A percentile compares a stretch with the other conserved stretches of the same genome.
These are phyloP conservation scores for Phialemoniopsis sp. DNA, from an alignment of 2,329 filamentous ascomycete genomes.

Conservation along the genomic window DNA sequence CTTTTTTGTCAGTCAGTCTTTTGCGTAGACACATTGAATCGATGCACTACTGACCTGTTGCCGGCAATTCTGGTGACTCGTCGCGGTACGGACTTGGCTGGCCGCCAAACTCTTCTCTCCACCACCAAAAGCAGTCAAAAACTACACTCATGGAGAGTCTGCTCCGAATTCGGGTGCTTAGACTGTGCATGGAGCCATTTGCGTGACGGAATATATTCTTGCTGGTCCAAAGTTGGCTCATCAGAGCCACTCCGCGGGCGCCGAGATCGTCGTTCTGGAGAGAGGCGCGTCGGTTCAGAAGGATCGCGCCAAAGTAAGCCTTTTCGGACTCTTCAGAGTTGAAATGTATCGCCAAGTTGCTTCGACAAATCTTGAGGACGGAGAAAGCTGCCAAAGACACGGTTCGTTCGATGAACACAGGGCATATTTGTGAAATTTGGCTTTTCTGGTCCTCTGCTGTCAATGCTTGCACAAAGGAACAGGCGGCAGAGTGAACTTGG, in stretches of 20 bases:
- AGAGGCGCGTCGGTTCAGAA: slow-evolving; percentile 38
- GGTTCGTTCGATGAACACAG: slow-evolving; percentile 49
- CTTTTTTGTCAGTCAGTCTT: background rate
- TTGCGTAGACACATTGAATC: too few relatives aligned
- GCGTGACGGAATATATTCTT: slow-evolving; percentile 8
- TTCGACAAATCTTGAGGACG: slow-evolving; percentile 44
- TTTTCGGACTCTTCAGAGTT: slow-evolving; percentile 35
- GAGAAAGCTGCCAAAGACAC: slow-evolving; percentile 45
- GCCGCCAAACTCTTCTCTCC: slow-evolving; percentile 39
- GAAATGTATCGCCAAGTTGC: slow-evolving; percentile 36
- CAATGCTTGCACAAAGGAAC: slow-evolving; percentile 35
- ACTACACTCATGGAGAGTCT: slow-evolving; percentile 50
- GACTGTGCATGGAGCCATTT: slow-evolving; percentile 7
- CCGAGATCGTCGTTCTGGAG: slow-evolving; percentile 46
- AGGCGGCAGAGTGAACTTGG: slow-evolving; percentile 42
- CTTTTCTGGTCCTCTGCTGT: slow-evolving; percentile 23
- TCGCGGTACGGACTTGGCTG: slow-evolving; percentile 10
- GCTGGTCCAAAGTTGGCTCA: slow-evolving; percentile 48
- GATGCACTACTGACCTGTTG: too few relatives aligned
- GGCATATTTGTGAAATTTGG: slow-evolving; percentile 30
- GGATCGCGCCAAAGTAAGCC: slow-evolving; percentile 39
- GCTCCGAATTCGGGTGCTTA: slow-evolving; percentile 34
- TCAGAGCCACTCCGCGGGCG: slow-evolving; percentile 46
- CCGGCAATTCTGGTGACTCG: slow-evolving; percentile 1
- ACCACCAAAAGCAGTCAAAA: slow-evolving; percentile 52